Evolutionary conservation across 2,329 filamentous ascomycete genomes (phyloP).

Genomic region (Plectosphaerella plurivora): DNA sequence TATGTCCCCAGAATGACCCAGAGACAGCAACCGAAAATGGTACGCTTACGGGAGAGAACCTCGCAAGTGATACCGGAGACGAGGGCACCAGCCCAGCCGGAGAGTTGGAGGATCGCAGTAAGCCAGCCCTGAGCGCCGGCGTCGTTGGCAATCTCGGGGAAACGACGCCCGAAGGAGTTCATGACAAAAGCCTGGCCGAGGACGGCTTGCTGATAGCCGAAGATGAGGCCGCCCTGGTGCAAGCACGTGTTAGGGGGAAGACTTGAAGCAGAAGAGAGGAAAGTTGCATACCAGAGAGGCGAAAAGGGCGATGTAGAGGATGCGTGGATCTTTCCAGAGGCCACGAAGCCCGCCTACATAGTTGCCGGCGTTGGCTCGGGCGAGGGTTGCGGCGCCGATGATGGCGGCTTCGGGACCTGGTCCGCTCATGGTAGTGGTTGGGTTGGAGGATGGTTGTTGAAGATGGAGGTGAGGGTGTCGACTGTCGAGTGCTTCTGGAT

Average conservation of each 20-base stretch:
- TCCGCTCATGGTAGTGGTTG: neutral
- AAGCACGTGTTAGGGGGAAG: neutral
- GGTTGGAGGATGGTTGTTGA: neutral
- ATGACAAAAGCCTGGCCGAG: slow-evolving; percentile 50
- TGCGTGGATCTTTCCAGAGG: slow-evolving; percentile 25
- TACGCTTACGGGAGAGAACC: slow-evolving; percentile 45
- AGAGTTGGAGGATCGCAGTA: slow-evolving; percentile 45
- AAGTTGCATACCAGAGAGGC: slow-evolving; percentile 23
- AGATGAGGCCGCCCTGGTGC: slow-evolving; percentile 34
- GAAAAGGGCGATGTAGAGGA: slow-evolving; percentile 30
- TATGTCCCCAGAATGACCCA: slow-evolving; percentile 42
- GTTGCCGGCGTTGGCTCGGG: neutral
- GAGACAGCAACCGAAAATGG: slow-evolving; percentile 43
- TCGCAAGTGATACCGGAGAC: slow-evolving; percentile 42
- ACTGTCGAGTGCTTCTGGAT: neutral
- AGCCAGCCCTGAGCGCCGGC: slow-evolving; percentile 45
- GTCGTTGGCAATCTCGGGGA: slow-evolving; percentile 40
- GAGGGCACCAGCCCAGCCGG: slow-evolving; percentile 43
- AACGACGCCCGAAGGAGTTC: slow-evolving; percentile 42
- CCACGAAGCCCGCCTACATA: neutral
- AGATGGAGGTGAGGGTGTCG: neutral
- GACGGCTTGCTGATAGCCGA: slow-evolving; percentile 52
- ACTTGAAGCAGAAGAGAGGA: neutral
- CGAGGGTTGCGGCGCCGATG: neutral
- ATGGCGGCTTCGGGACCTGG: neutral